Base-by-base conservation (phyloP, 2,329 filamentous ascomycete genomes). In the Alternaria conjuncta region DNA sequence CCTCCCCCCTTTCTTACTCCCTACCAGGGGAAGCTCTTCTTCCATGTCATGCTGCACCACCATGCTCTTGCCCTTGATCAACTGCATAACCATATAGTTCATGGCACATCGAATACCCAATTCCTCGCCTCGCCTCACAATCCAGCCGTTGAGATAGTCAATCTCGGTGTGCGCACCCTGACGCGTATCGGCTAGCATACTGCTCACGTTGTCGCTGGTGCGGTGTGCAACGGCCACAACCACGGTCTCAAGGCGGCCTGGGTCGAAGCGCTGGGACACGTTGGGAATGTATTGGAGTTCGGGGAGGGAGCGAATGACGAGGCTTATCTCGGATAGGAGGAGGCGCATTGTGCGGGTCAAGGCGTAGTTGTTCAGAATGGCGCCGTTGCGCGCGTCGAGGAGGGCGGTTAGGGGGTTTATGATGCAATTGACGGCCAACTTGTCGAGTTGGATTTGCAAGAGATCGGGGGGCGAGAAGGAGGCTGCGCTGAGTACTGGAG, bases 121-220 rank as follows among this genome's bases (percentile, higher is more conserved):
- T 75, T 92, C 87, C 71, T 87, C 85, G 0, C 92, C 96, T 44
- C 90, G 86, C 55, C 84, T 85, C 30, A 96, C 85, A 63, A 99
- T 91, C 81, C 95, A 99, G 1, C 94, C 95, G 77, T 96, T 97
- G 70, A 95, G 87, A 73, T 90, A 97, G 49, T 94, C 88, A 44
- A 97, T 87, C 72, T 97, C 93, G 0, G 92, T 93, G 61, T 84
- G 81, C 12, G 75, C 61, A 2, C 92, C 90, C 1, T 80, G 78
- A 11, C 87, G 81, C 12, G 94, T 83, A 71, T 90, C 88, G 57
- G 86, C 85, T 6, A 92, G 82, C 88, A 97, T 93, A 20, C 84
- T 86, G 71, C 88, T 92, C 6, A 85, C 82, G 55, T 89, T 88
- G 59, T 86, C 80, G 12, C 84, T 83, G 12, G 87, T 89, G 54